These are phyloP conservation scores for Cryomyces minteri DNA, from an alignment of 495 filamentous ascomycete species.

Conservation along the genomic window DNA sequence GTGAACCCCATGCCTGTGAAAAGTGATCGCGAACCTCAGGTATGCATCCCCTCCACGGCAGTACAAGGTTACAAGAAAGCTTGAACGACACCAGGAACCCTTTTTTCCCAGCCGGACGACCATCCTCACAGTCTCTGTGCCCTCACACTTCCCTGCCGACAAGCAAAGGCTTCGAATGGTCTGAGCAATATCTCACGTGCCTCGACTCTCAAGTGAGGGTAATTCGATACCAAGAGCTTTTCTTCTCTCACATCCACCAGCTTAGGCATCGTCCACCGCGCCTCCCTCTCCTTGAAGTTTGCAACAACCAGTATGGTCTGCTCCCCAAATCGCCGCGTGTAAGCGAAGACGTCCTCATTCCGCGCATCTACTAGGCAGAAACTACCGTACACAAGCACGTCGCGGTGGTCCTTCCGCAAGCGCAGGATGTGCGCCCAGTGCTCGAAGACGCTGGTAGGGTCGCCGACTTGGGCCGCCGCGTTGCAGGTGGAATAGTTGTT, in stretches of 20 bases:
- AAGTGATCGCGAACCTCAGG: no score
- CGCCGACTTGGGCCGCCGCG: constrained; percentile 27
- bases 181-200: neutral
- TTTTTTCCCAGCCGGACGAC: no score
- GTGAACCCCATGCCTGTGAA: no score
- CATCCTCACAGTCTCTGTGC: no score
- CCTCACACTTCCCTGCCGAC: neutral
- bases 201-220: neutral
- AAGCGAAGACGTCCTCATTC: constrained; percentile 30
- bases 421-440: constrained; percentile 34
- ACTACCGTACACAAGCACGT: constrained; percentile 42
- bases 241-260: neutral
- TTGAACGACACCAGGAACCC: no score
- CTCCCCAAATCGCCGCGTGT: constrained; percentile 23
- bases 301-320: constrained; percentile 29
- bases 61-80: no score
- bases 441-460: constrained; percentile 27
- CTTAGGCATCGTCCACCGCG: neutral
- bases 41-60: no score
- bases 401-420: constrained; percentile 34
- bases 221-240: neutral
- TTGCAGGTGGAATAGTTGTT: constrained; percentile 32
- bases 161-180: neutral
- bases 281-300: constrained; percentile 25
- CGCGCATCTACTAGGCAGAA: constrained; percentile 31